A percentile compares a stretch with the other conserved stretches of the same genome.
Conservation (phyloP, 306 rosid species). For the Acacia confusa region DNA sequence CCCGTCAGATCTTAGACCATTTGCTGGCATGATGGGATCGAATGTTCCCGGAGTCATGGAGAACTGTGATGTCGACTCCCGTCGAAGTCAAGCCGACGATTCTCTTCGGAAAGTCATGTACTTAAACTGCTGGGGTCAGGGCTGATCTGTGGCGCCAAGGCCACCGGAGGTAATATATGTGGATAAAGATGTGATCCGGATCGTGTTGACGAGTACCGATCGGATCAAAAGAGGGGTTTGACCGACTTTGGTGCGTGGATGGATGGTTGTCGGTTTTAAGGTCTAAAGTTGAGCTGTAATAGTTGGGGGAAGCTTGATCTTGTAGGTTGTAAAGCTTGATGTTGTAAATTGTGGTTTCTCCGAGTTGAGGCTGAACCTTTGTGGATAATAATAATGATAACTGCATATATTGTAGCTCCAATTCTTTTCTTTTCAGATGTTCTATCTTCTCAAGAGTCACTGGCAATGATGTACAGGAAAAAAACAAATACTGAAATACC, state of each 20-base stretch:
- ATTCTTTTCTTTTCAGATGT: neutral
- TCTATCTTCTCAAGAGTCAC: neutral
- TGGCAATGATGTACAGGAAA: neutral
- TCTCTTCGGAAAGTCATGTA: slow-evolving; percentile 84
- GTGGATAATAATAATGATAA: neutral
- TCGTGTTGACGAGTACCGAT: neutral
- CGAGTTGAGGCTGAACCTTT: neutral
- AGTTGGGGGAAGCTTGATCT: neutral
- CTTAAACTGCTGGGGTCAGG: slow-evolving; percentile 95
- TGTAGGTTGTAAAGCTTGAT: slow-evolving; percentile 32
- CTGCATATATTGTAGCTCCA: neutral
- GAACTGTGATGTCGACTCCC: slow-evolving; percentile 40
- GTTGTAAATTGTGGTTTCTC: slow-evolving; percentile 32
- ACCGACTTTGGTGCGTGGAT: slow-evolving; percentile 9
- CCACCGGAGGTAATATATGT: neutral
- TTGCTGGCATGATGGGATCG: slow-evolving; percentile 45
- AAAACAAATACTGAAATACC: no score
- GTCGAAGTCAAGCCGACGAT: slow-evolving; percentile 59
- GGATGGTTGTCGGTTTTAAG: neutral
- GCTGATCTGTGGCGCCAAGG: slow-evolving; percentile 40
- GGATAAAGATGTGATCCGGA: neutral
- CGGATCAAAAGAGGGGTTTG: slow-evolving; percentile 8
- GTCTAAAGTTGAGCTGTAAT: neutral
- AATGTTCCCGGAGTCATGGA: slow-evolving; percentile 36
- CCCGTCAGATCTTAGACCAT: slow-evolving; percentile 36